These are phyloP conservation scores for Pseudisothecium myosuroides DNA, from an alignment of 225 moss, liverwort and hornwort species.

Conservation along the genomic window DNA sequence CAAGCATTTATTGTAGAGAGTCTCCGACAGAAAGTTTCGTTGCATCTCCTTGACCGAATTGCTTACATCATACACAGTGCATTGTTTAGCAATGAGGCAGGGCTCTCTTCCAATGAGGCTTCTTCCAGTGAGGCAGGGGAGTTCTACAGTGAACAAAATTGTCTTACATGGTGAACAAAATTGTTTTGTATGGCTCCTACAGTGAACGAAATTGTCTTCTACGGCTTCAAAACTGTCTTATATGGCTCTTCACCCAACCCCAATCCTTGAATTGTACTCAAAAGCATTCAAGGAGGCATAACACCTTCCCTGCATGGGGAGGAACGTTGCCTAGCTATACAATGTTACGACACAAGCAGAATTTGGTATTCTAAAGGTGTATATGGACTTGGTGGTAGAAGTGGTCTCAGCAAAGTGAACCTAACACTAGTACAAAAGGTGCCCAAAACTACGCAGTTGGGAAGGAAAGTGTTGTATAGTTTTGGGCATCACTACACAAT, in stretches of 20 bases:
- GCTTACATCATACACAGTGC: neutral
- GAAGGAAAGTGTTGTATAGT: neutral
- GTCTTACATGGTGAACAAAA: neutral
- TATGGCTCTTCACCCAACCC: rapidly evolving
- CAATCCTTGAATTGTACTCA: neutral
- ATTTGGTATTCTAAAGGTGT: neutral
- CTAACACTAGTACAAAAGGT: neutral
- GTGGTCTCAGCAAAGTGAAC: neutral
- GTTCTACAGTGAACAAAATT: neutral
- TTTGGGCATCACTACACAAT: rapidly evolving
- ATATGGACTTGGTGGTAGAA: neutral
- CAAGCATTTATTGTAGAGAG: neutral
- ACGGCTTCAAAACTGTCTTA: neutral
- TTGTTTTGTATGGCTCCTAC: neutral
- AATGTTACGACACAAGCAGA: neutral
- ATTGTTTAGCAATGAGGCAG: neutral
- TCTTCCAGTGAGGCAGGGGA: too few relatives aligned
- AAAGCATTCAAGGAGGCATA: neutral
- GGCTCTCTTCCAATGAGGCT: too few relatives aligned
- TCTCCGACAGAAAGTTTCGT: neutral
- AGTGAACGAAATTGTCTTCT: neutral
- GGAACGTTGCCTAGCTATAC: neutral
- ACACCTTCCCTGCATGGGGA: neutral
- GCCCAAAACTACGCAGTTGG: rapidly evolving
- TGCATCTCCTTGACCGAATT: too few relatives aligned